Evolutionary conservation across 2,329 filamentous ascomycete species (phyloP), one percentile per base, ranked within the genome.

Genomic region (Ceratocystiopsis sp.): DNA sequence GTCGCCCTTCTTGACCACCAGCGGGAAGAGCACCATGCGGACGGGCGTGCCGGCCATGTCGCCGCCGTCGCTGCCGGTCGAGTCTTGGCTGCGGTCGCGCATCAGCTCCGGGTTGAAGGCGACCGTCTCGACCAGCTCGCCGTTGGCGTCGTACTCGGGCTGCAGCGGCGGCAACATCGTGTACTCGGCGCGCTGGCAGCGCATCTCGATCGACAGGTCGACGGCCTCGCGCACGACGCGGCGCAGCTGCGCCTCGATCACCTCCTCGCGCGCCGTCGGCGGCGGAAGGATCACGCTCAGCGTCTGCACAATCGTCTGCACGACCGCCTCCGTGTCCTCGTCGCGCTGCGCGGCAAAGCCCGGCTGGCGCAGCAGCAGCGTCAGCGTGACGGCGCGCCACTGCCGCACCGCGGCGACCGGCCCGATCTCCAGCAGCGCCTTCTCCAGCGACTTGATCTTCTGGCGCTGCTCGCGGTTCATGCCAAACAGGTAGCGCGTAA

Each of bases 401-500:
- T 91, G 86, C 45, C 91, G 84, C 38, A 98, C 89, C n/a, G 93
- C 87, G 46, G 80, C 73, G 42, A 73, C 69, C 25, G 89, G 85
- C 40, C 89, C 91, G 53, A 94, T 83, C 57, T 98, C 91, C 17
- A 74, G 73, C 29, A 98, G 71, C 35, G 83, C 79, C 67, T 94
- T 95, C 64, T 98, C 93, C 10, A 98, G 73, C 33, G 82, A 78
- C 66, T 98, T 96, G 59, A 98, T 79, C 62, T 96, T 96, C 61
- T 96, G 87, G 53, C 91, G 78, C 62, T 98, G 91, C 61, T 96
- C 91, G 53, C 87, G 76, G 59, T 98, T 91, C 85, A 98, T 94
- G 54, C 91, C 91, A 59, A 98, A 98, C 21, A 98, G 77, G 60
- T 98, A 98, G 50, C 91, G 78, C 10, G 89, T 95, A 58, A 98